Conservation (phyloP, 768 basidiomycete genomes). For the Rubroboletus pulcherrimus region DNA sequence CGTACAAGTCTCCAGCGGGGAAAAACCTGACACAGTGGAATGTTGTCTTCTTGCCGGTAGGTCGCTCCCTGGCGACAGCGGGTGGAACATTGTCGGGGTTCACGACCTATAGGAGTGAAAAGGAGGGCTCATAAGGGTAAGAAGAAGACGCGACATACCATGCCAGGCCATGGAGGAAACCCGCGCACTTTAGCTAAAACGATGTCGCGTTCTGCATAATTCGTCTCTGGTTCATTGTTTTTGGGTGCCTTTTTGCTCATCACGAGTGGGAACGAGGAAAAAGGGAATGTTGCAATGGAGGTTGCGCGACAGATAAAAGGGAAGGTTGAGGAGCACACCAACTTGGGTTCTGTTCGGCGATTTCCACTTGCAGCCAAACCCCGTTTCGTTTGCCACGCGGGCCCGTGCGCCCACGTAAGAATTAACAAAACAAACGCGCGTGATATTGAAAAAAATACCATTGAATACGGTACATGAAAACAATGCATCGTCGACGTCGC, state of each 20-base stretch:
- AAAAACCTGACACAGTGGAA: constrained; percentile 85
- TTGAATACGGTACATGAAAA: constrained; percentile 29
- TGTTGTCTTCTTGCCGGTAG: constrained; percentile 63
- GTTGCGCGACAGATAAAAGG: constrained; percentile 37
- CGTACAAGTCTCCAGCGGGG: constrained; percentile 91
- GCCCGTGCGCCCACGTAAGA: constrained; percentile 38
- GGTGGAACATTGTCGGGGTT: constrained; percentile 65
- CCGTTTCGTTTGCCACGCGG: constrained; percentile 38
- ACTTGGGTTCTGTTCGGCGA: constrained; percentile 39
- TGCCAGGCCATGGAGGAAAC: constrained; percentile 92
- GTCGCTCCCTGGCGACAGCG: constrained; percentile 65
- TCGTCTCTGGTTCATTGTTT: constrained; percentile 37
- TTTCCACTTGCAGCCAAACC: constrained; percentile 37
- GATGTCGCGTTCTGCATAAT: constrained; percentile 73
- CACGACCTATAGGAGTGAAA: constrained; percentile 56
- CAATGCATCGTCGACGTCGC: constrained; percentile 21
- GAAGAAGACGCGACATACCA: constrained; percentile 55
- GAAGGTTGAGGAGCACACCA: constrained; percentile 39
- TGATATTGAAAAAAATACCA: constrained; percentile 32
- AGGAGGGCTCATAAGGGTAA: constrained; percentile 6
- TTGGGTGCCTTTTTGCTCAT: constrained; percentile 54
- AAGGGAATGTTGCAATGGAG: constrained; percentile 17
- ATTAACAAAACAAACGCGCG: constrained; percentile 33
- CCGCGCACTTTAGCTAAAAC: constrained; percentile 94
- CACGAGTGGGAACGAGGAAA: constrained; percentile 13